Percentiles rank a stretch among this genome's conserved stretches.
Conservation (phyloP, 352 stramenopile genomes). For the Phytophthora cryptogea region DNA sequence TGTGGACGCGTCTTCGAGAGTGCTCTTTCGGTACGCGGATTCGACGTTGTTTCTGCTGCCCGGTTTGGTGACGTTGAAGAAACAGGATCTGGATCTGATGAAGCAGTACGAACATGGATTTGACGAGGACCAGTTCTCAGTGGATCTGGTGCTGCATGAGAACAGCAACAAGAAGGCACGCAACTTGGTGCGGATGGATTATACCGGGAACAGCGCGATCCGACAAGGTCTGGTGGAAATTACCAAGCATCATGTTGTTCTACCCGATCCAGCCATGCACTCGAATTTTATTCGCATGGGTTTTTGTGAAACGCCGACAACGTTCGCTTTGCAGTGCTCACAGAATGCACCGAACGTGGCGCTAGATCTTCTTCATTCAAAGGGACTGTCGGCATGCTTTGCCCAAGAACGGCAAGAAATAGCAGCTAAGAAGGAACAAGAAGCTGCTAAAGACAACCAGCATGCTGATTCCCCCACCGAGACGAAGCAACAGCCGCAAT, state of each 20-base stretch:
- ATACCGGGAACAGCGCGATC: conserved; percentile 68
- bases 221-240: conserved; percentile 79
- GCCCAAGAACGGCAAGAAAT: conserved; percentile 31
- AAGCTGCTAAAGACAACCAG: conserved; percentile 20
- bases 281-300: conserved; percentile 85
- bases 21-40: conserved; percentile 80
- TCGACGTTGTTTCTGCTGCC: conserved; percentile 79
- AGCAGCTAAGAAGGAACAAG: conserved; percentile 26
- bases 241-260: conserved; percentile 75
- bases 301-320: conserved; percentile 71
- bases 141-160: conserved; percentile 80
- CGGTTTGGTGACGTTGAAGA: conserved; percentile 74
- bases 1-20: conserved; percentile 62
- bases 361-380: conserved; percentile 75
- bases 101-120: conserved; percentile 88
- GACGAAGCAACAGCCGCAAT: conserved; percentile 15
- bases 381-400: conserved; percentile 59
- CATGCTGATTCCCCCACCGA: conserved; percentile 12
- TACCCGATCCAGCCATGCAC: conserved; percentile 79
- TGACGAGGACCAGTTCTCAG: conserved; percentile 78
- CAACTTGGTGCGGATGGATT: conserved; percentile 60
- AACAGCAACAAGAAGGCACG: conserved; percentile 41
- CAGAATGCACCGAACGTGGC: conserved; percentile 79
- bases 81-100: conserved; percentile 79
- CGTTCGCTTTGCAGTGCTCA: conserved; percentile 78